A percentile compares a stretch with the other conserved stretches of the same genome.
These are phyloP conservation scores for Microdochium bolleyi DNA, from an alignment of 2,329 filamentous ascomycete species.

Conservation along the genomic window DNA sequence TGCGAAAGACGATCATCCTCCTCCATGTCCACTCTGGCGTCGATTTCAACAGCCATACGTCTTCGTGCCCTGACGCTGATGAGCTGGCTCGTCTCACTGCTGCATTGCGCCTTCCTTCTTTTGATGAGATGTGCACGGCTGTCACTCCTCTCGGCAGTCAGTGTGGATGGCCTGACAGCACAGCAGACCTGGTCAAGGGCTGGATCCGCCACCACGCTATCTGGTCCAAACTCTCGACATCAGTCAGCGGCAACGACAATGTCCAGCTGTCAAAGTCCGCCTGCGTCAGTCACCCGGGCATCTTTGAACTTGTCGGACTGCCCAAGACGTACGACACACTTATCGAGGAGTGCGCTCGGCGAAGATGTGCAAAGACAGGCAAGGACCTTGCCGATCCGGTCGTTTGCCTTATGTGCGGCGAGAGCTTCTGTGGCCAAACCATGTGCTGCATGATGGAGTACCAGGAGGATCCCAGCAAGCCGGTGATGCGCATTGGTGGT, in stretches of 20 bases:
- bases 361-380: conserved; percentile 79
- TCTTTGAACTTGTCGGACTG: conserved; percentile 88
- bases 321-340: conserved; percentile 88
- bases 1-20: conserved; percentile 77
- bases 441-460: conserved; percentile 76
- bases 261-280: conserved; percentile 29
- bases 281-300: conserved; percentile 69
- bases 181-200: conserved; percentile 42
- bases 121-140: conserved; percentile 68
- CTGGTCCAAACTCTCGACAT: conserved; percentile 16
- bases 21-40: conserved; percentile 84
- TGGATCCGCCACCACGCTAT: conserved; percentile 65
- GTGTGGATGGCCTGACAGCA: conserved; percentile 41
- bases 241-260: conserved; percentile 4
- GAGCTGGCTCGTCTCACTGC: conserved; percentile 79
- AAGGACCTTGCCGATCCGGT: conserved; percentile 88
- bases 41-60: conserved; percentile 68
- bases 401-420: conserved; percentile 89
- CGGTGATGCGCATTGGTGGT: conserved; percentile 56
- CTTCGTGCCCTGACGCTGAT: conserved; percentile 55
- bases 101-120: conserved; percentile 64
- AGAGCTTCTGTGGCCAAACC: conserved; percentile 93
- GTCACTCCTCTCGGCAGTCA: conserved; percentile 36
- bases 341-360: conserved; percentile 82
- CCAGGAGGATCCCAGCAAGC: conserved; percentile 29